Conservation (phyloP, 345 rosid genomes). For the Pseudoturritis turrita region DNA sequence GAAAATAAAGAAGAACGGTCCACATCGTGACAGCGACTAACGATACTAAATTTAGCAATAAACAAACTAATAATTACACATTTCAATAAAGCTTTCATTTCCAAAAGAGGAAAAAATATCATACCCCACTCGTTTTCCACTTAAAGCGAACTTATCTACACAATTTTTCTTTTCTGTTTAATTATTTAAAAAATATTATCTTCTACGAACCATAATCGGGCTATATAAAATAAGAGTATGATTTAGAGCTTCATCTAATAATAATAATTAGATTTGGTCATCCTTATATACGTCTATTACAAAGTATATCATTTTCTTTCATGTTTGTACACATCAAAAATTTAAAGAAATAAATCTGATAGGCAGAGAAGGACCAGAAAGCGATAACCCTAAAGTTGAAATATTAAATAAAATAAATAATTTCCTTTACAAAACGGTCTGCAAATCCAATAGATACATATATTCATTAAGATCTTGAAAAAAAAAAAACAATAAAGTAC, state of each 20-base stretch:
- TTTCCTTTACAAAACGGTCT: neutral
- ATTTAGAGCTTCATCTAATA: neutral
- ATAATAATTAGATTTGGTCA: neutral
- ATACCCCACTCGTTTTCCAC: neutral
- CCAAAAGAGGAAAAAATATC: slow-evolving; percentile 28
- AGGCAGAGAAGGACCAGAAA: neutral
- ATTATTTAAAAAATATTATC: neutral
- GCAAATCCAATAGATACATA: neutral
- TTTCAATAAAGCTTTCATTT: slow-evolving; percentile 14
- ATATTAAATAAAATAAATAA: neutral
- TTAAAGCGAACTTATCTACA: neutral
- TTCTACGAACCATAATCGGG: neutral
- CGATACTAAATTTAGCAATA: slow-evolving; percentile 9
- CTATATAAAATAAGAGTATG: neutral
- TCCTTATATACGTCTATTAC: neutral
- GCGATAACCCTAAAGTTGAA: no score
- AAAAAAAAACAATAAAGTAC: neutral
- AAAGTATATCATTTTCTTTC: neutral
- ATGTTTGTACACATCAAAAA: neutral
- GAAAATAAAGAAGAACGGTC: slow-evolving; percentile 27
- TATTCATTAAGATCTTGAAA: neutral
- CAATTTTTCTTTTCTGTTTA: neutral
- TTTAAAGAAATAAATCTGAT: neutral
- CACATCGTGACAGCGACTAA: slow-evolving; percentile 26
- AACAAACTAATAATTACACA: slow-evolving; percentile 23